These are phyloP conservation scores for Moringa oleifera DNA, from an alignment of 345 rosid genomes.

Conservation along the genomic window DNA sequence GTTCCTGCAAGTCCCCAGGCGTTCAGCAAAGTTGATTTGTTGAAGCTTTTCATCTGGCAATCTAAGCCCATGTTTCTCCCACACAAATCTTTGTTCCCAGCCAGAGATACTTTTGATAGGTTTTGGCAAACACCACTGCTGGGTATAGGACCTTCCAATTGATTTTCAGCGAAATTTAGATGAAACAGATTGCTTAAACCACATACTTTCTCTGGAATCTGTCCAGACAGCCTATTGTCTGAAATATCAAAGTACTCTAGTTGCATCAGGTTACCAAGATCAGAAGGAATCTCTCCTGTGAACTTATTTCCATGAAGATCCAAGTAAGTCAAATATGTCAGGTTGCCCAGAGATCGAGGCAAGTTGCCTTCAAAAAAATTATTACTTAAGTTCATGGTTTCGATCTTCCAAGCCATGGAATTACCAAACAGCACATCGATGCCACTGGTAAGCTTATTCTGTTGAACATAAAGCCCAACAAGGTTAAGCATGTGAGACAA, in stretches of 20 bases:
- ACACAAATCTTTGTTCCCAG: constrained; percentile 63
- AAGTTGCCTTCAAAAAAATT: constrained; percentile 50
- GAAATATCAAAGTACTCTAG: constrained; percentile 63
- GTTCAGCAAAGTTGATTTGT: constrained; percentile 28
- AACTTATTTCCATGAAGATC: constrained; percentile 61
- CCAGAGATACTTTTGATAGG: constrained; percentile 34
- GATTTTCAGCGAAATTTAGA: constrained; percentile 51
- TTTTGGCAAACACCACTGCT: constrained; percentile 51
- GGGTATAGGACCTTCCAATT: constrained; percentile 61
- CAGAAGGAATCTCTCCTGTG: constrained; percentile 56
- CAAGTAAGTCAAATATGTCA: constrained; percentile 54
- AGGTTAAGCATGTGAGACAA: constrained; percentile 56
- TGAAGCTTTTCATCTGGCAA: constrained; percentile 35
- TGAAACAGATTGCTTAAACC: constrained; percentile 34
- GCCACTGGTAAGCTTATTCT: constrained; percentile 53
- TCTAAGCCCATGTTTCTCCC: constrained; percentile 40
- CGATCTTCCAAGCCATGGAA: constrained; percentile 59
- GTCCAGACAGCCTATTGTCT: constrained; percentile 50
- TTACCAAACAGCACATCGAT: constrained; percentile 35
- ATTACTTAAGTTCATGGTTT: constrained; percentile 53
- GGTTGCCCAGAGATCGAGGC: constrained; percentile 58
- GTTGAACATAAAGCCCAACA: constrained; percentile 69
- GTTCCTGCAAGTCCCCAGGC: constrained; percentile 52
- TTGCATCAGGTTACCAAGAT: constrained; percentile 56
- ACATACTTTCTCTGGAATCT: constrained; percentile 58